Percentiles rank a stretch among this genome's conserved stretches.
Evolutionary conservation across 257 asterid species (phyloP).

Genomic region (Rauvolfia tetraphylla): DNA sequence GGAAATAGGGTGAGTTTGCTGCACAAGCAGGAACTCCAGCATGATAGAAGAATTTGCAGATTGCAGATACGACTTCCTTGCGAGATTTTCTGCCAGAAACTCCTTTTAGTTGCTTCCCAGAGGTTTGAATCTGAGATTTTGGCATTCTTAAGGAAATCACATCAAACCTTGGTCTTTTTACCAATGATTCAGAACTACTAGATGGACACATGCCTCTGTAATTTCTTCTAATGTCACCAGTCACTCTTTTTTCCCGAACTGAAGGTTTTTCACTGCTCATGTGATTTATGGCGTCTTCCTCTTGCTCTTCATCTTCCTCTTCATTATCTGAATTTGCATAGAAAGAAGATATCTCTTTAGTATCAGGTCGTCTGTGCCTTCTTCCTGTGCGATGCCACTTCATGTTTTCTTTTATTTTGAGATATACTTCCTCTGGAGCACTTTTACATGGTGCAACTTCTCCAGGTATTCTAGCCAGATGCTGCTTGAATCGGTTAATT

Average conservation of each 20-base stretch:
- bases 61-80: constrained; percentile 76
- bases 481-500: constrained; percentile 90
- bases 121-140: constrained; percentile 40
- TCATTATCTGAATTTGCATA: constrained; percentile 68
- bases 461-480: constrained; percentile 86
- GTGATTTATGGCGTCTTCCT: constrained; percentile 45
- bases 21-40: constrained; percentile 84
- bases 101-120: constrained; percentile 45
- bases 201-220: constrained; percentile 45
- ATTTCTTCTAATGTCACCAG: constrained; percentile 47
- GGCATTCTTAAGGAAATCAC: constrained; percentile 39
- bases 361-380: constrained; percentile 67
- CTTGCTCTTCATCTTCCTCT: constrained; percentile 58
- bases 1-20: constrained; percentile 81
- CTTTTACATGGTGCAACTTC: constrained; percentile 92
- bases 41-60: constrained; percentile 86
- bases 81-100: constrained; percentile 56
- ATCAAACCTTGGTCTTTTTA: constrained; percentile 59
- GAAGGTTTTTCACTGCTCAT: constrained; percentile 43
- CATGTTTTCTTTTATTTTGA: constrained; percentile 86
- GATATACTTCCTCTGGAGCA: constrained; percentile 86
- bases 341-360: constrained; percentile 52
- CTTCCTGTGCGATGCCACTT: constrained; percentile 94
- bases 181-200: constrained; percentile 41
- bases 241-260: constrained; percentile 51